Evolutionary conservation across 805 yeast species (phyloP).

Genomic region (Schwanniomyces yamadae): DNA sequence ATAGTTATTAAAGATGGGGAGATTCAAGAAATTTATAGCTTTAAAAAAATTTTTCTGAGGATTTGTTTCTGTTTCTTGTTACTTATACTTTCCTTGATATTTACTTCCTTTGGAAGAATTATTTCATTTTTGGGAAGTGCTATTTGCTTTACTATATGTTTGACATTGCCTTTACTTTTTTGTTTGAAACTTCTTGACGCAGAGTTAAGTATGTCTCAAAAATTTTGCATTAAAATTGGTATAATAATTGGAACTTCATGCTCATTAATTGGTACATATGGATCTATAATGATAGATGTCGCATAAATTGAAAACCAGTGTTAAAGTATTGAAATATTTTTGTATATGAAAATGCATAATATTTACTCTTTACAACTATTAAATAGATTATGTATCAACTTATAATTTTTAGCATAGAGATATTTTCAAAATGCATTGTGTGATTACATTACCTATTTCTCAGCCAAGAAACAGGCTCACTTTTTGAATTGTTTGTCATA

Average conservation of each 20-base stretch:
- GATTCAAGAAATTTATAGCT: not conserved
- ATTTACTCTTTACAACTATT: no score
- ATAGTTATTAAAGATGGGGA: not conserved
- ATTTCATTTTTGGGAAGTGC: conserved; percentile 43
- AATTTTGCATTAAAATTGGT: conserved; percentile 16
- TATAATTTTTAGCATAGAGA: no score
- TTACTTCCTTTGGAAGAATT: conserved; percentile 39
- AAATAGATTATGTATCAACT: no score
- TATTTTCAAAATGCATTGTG: no score
- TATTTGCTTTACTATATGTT: conserved; percentile 41
- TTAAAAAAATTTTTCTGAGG: conserved; percentile 10
- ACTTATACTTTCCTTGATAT: conserved; percentile 23
- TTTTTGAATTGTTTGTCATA: no score
- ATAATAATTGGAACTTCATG: conserved; percentile 16
- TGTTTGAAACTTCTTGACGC: conserved; percentile 24
- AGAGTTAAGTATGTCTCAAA: conserved; percentile 16
- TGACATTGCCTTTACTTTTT: conserved; percentile 39
- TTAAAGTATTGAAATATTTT: conserved; percentile 1
- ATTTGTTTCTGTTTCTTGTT: not conserved
- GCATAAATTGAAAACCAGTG: conserved; percentile 1
- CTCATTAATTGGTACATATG: conserved; percentile 29
- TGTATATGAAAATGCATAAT: no score
- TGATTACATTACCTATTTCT: no score
- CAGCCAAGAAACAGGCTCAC: no score
- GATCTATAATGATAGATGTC: conserved; percentile 16